Base-by-base conservation (phyloP, 2,329 filamentous ascomycete genomes). In the Fusarium xyrophilum region DNA sequence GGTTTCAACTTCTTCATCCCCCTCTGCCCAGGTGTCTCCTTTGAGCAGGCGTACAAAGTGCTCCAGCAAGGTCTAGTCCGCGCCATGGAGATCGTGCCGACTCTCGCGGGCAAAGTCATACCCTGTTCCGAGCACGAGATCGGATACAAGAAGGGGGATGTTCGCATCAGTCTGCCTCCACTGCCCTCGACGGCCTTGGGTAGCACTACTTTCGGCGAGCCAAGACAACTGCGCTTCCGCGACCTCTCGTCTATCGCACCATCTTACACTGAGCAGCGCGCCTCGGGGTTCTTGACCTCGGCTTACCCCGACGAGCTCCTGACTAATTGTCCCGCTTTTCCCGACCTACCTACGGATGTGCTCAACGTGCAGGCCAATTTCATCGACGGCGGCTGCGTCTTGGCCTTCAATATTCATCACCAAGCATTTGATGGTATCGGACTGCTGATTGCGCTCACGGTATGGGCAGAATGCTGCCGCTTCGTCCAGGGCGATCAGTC, bases 101-200 rank as follows among this genome's bases (percentile, higher is more conserved):
- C 33, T 35, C 52, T 55, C 5, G 40, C 25, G 11, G 40, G 52
- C 4, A 55, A 55, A 19, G 30, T 55, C 3, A 55, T 55, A 35
- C 52, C 40, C 1, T 55, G 52, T 23, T 55, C 52, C 4, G 52
- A 55, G 40, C 19, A 55, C 11, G 52, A 55, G 23, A 48, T 55
- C 2, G 52, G 40, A 28, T 47, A 48, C 25, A 48, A 55, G 23
- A 48, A 55, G 8, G 52, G 52, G 15, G 40, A 55, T 5, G 30
- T 55, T 28, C 32, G 52, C 3, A 46, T 55, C 19, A 55, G 23
- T 19, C 30, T 55, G 2, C 51, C 51, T 21, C 30, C 51, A 23
- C 5, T 46, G 2, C 51, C 39, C 0, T 54, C 38, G 0, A 54
- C 51, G 6, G 23, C 23, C 3, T 46, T 46, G 13, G 25, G 25